Evolutionary conservation across 2,329 filamentous ascomycete genomes (phyloP), one percentile per base, ranked within the genome.

Genomic region (Ophiocordyceps robertsii): DNA sequence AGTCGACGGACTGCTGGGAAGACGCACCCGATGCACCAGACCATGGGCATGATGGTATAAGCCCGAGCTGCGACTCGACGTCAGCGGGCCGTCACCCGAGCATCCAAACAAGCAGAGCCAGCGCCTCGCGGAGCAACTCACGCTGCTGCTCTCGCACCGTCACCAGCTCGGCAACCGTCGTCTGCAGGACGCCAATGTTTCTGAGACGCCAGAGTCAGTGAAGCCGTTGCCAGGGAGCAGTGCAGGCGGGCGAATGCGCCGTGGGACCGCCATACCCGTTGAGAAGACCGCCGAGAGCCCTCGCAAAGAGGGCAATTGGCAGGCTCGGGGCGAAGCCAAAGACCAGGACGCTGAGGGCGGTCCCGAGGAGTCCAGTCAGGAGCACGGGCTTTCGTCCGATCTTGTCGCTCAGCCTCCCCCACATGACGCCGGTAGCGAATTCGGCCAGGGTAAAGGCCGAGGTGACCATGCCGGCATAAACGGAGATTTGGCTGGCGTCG

Each of bases 41-140:
- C 86, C 59, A 95, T 87, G 7, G 92, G 92, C 88, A 98, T 95
- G 52, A 96, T 89, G 12, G 90, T 87, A 65, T 94, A 98, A 40
- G 90, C 92, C 53, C 86, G 85, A 51, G 89, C 84, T 88, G 47
- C 44, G 42, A 42, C 40, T n/a, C 2, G 12, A 14, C 9, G 37
- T 44, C 9, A 39, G 43, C 14, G 24, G 4, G 33, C 16, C 14
- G 17, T 36, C 16, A 2, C 17, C 17, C 14, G 33, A 10, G 16
- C 6, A 17, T 1, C 17, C 6, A 4, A 27, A 27, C 6, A 27
- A 27, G 24, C 6, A 27, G 24, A 6, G 24, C 24, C 24, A 27
- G 24, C 33, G 6, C 9, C 4, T 36, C 9, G 2, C n/a, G 14
- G 19, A 31, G 29, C 42, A 19, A 67, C 82, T 64, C 63, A 87